Evolutionary conservation across 176 grass and related monocot species (phyloP).

Genomic region (Aegilops umbellulata): DNA sequence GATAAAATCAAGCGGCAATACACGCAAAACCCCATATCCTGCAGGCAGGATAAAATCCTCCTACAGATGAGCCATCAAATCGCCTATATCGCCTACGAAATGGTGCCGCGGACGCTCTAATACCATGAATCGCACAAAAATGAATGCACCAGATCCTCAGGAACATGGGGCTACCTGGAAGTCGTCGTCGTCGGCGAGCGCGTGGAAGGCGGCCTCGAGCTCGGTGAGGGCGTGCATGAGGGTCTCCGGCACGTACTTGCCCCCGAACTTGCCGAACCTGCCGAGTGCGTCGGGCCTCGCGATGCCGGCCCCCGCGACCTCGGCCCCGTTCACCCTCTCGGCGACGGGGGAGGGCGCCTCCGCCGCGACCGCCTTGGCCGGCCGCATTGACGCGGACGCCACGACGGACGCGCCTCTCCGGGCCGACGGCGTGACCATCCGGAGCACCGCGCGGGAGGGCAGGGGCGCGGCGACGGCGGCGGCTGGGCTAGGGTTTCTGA

Average conservation of each 20-base stretch:
- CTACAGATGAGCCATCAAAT: background rate
- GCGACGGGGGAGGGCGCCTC: background rate
- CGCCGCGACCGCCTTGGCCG: slow-evolving; percentile 43
- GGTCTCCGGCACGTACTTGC: slow-evolving; percentile 97
- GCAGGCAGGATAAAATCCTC: background rate
- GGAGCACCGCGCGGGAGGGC: background rate
- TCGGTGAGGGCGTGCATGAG: slow-evolving; percentile 89
- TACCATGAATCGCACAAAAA: background rate
- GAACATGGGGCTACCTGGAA: slow-evolving; percentile 60
- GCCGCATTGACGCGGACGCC: slow-evolving; percentile 22
- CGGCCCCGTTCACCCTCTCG: slow-evolving; percentile 21
- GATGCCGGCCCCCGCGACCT: background rate
- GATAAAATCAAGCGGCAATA: background rate
- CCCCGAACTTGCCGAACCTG: slow-evolving; percentile 82
- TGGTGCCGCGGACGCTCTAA: background rate
- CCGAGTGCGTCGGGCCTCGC: slow-evolving; percentile 68
- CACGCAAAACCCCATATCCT: background rate
- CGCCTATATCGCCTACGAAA: background rate
- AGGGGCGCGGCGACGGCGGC: background rate
- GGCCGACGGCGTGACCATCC: background rate
- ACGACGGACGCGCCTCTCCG: background rate
- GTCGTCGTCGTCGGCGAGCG: slow-evolving; percentile 54
- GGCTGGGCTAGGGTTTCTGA: slow-evolving; percentile 46
- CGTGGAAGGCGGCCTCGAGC: slow-evolving; percentile 73
- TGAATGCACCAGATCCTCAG: no score